phyloP scores from a whole-genome alignment of 768 basidiomycete genomes.

The Auriscalpium orientale region DNA sequence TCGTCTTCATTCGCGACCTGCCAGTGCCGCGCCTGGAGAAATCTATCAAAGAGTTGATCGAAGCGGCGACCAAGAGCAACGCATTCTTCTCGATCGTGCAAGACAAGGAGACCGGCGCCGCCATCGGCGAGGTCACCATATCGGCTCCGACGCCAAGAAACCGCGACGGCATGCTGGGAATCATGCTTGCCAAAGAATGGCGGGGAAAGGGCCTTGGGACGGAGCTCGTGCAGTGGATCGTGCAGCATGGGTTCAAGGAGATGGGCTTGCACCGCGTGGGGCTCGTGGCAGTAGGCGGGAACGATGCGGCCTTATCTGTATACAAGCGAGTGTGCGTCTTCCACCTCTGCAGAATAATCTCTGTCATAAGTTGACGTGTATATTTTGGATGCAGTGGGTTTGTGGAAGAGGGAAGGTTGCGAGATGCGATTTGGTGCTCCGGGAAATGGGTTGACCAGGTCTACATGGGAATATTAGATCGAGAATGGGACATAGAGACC shows the following conservation, averaged over 20 bases:
- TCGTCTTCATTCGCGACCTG: slow-evolving; percentile 6
- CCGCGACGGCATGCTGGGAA: slow-evolving; percentile 25
- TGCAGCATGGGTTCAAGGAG: slow-evolving; percentile 33
- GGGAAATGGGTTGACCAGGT: neutral
- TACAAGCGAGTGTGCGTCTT: slow-evolving; percentile 35
- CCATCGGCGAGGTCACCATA: slow-evolving; percentile 27
- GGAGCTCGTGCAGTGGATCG: slow-evolving; percentile 32
- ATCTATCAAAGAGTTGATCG: slow-evolving; percentile 4
- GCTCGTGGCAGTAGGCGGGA: slow-evolving; percentile 31
- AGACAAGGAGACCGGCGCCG: slow-evolving; percentile 21
- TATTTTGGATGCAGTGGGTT: slow-evolving; percentile 4
- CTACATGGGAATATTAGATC: slow-evolving; percentile 9
- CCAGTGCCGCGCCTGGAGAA: slow-evolving; percentile 4
- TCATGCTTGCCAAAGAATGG: slow-evolving; percentile 24
- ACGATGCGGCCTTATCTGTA: slow-evolving; percentile 30
- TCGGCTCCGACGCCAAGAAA: slow-evolving; percentile 20
- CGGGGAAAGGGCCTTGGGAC: slow-evolving; percentile 36
- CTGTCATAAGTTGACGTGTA: neutral
- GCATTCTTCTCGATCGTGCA: slow-evolving; percentile 23
- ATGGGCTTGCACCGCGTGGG: slow-evolving; percentile 35
- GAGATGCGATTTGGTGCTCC: neutral
- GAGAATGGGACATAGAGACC: slow-evolving; percentile 8
- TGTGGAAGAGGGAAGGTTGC: slow-evolving; percentile 5
- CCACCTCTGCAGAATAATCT: neutral
- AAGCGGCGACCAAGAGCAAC: neutral